These are phyloP conservation scores for Ganoderma lucidum DNA, from an alignment of 1,284 basidiomycete species.

Conservation along the genomic window DNA sequence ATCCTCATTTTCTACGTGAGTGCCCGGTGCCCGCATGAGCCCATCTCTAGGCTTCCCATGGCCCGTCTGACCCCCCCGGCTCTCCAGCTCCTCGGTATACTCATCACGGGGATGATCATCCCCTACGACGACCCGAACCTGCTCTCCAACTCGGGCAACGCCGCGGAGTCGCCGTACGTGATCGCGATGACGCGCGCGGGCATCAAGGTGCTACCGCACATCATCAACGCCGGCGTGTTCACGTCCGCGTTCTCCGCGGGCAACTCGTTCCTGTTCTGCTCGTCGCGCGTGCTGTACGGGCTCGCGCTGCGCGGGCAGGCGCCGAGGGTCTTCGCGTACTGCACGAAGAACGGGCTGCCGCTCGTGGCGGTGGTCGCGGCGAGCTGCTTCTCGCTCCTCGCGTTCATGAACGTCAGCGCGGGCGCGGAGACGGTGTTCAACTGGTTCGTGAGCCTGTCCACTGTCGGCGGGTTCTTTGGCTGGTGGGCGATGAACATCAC, in stretches of 20 bases:
- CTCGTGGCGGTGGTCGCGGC: constrained; percentile 59
- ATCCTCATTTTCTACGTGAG: constrained; percentile 77
- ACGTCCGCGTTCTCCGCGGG: no score
- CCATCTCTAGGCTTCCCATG: no score
- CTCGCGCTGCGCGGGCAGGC: constrained; percentile 82
- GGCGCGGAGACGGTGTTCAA: constrained; percentile 48
- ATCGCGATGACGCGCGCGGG: no score
- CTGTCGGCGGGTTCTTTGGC: constrained; percentile 68
- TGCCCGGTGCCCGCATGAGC: constrained; percentile 15
- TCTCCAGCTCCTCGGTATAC: constrained; percentile 65
- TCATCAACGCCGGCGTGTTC: no score
- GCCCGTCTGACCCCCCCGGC: background rate
- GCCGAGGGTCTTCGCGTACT: constrained; percentile 65
- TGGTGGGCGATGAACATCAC: constrained; percentile 79
- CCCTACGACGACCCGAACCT: constrained; percentile 50
- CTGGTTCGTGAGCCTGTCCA: constrained; percentile 66
- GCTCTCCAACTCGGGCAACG: no score
- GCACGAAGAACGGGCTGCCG: constrained; percentile 81
- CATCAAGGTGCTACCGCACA: no score
- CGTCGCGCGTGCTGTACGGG: constrained; percentile 84
- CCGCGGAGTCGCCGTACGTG: no score
- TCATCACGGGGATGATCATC: constrained; percentile 84
- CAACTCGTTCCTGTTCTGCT: no score
- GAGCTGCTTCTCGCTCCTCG: constrained; percentile 55
- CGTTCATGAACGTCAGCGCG: constrained; percentile 56